These are phyloP conservation scores for Tylopilus orsonianus DNA, from an alignment of 1,284 basidiomycete species.

Conservation along the genomic window DNA sequence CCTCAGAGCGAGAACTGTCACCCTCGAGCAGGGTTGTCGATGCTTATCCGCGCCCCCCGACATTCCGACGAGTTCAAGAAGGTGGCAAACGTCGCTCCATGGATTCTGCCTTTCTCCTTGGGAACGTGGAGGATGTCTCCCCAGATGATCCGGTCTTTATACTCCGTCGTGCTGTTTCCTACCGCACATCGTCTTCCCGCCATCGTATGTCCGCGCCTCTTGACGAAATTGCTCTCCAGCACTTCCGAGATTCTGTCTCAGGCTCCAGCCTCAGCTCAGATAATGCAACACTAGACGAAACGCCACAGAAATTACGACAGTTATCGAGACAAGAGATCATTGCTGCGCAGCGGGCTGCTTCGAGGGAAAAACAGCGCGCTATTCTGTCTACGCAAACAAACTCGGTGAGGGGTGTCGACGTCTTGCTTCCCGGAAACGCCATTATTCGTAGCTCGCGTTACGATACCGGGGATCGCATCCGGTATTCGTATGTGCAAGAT, in stretches of 20 bases:
- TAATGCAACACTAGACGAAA: slow-evolving; percentile 31
- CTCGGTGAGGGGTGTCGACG: slow-evolving; percentile 81
- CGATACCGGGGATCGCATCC: slow-evolving; percentile 67
- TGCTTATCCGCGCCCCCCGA: slow-evolving; percentile 77
- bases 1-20: slow-evolving; percentile 69
- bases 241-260: slow-evolving; percentile 64
- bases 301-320: slow-evolving; percentile 37
- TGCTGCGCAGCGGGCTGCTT: slow-evolving; percentile 85
- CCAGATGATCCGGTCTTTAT: slow-evolving; percentile 87
- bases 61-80: slow-evolving; percentile 60
- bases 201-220: slow-evolving; percentile 68
- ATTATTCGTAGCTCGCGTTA: slow-evolving; percentile 83
- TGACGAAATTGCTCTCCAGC: slow-evolving; percentile 73
- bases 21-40: slow-evolving; percentile 84
- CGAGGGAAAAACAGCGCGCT: slow-evolving; percentile 82
- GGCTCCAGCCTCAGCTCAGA: slow-evolving; percentile 48
- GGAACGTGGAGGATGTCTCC: slow-evolving; percentile 71
- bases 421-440: slow-evolving; percentile 79
- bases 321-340: slow-evolving; percentile 85
- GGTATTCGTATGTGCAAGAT: slow-evolving; percentile 91
- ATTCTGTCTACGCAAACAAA: slow-evolving; percentile 85
- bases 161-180: slow-evolving; percentile 74
- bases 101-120: slow-evolving; percentile 75
- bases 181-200: slow-evolving; percentile 65
- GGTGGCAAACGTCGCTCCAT: slow-evolving; percentile 79